Evolutionary conservation across 2,329 filamentous ascomycete genomes (phyloP).

Genomic region (Phoma sp.): DNA sequence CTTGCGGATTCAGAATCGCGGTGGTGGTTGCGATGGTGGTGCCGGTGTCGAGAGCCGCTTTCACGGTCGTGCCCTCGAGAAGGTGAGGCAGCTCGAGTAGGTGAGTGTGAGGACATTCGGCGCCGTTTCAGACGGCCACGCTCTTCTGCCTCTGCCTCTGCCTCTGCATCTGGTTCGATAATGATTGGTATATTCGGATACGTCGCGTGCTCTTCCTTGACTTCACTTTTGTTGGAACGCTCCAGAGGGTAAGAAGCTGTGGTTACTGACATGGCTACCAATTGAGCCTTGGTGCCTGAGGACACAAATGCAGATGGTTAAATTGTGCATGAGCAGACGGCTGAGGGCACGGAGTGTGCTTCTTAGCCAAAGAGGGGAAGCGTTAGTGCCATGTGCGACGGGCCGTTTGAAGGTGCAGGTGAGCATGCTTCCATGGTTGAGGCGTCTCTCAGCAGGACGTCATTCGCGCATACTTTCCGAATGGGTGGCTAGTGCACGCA

Average conservation of each 20-base stretch:
- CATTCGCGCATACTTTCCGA: slow-evolving; percentile 9
- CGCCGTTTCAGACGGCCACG: slow-evolving; percentile 44
- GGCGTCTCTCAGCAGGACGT: slow-evolving; percentile 9
- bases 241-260: slow-evolving; percentile 3
- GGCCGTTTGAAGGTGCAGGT: slow-evolving; percentile 25
- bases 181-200: not conserved
- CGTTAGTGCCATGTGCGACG: slow-evolving; percentile 21
- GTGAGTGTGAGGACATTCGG: slow-evolving; percentile 38
- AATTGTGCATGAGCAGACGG: not conserved
- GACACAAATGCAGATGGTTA: not conserved
- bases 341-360: not conserved
- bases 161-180: slow-evolving; percentile 35
- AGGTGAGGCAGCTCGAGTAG: slow-evolving; percentile 38
- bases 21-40: slow-evolving; percentile 43
- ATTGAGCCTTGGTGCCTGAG: slow-evolving; percentile 6
- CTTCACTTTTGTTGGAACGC: not conserved
- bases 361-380: slow-evolving; percentile 14
- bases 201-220: slow-evolving; percentile 3
- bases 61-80: slow-evolving; percentile 44
- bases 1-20: slow-evolving; percentile 34
- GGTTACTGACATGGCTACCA: slow-evolving; percentile 8
- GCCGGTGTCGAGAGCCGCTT: slow-evolving; percentile 38
- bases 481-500: slow-evolving; percentile 1
- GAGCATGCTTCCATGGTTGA: slow-evolving; percentile 10
- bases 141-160: slow-evolving; percentile 40